A percentile compares a stretch with the other conserved stretches of the same genome.
Evolutionary conservation across 495 filamentous ascomycete species (phyloP).

Genomic region (Daldinia loculata): DNA sequence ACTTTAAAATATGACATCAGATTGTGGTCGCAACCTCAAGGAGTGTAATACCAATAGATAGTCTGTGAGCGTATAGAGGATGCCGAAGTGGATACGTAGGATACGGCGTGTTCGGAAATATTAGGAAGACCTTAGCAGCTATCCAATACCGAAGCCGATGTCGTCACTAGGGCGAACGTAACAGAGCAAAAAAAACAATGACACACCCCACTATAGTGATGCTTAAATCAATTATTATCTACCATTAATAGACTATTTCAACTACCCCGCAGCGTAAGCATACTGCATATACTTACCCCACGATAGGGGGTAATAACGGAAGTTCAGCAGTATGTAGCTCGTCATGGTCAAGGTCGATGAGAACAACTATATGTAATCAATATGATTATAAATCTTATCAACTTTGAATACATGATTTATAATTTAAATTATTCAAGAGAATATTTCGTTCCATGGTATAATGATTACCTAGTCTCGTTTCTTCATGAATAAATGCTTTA

Average conservation of each 20-base stretch:
- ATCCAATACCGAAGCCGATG: background rate
- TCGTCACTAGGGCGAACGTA: background rate
- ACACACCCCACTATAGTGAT: background rate
- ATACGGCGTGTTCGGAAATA: background rate
- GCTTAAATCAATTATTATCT: background rate
- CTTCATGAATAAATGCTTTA: conserved; percentile 18
- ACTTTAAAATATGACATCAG: background rate
- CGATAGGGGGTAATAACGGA: background rate
- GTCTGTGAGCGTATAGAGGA: background rate
- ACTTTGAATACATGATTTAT: background rate
- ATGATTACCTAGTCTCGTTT: conserved; percentile 26
- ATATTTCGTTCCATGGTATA: conserved; percentile 4
- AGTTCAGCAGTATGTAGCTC: background rate
- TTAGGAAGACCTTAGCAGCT: background rate
- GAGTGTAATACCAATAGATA: background rate
- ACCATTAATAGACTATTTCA: background rate
- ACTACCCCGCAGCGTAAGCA: conserved; percentile 31
- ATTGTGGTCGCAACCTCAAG: background rate
- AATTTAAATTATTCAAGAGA: conserved; percentile 4
- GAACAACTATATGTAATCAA: background rate
- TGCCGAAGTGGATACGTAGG: background rate
- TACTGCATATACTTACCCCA: conserved; percentile 1
- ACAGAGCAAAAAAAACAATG: background rate
- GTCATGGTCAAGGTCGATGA: background rate
- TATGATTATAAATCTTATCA: background rate